Base-by-base conservation (phyloP, 257 asterid species). In the Anisodus tanguticus region DNA sequence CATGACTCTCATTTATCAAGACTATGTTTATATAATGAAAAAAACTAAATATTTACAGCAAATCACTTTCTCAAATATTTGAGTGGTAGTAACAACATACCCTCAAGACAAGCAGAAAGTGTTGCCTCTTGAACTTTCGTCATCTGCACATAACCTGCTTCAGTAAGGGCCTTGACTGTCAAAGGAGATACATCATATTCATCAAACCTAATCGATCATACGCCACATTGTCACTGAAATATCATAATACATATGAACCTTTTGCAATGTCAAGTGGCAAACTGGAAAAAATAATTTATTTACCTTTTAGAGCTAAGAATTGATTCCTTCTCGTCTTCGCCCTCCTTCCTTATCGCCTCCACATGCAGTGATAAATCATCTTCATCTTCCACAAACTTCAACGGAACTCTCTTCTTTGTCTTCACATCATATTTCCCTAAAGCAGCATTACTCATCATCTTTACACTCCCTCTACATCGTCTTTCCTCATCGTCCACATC, bases 111-210 rank as follows among this genome's bases (percentile, higher is more conserved):
- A 67, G 94, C 90, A 81, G 93, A 85, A 82, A 97, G 93, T 17
- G 97, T 92, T 77, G 97, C 97, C 88, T 97, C 98, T 86, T 97
- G 98, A 35, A 97, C 98, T 85, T 87, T 88, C 19, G 98, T 97
- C 97, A 97, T 93, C 86, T 93, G 97, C 86, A 90, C 88, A 82
- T 93, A 97, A 85, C 98, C 98, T 41, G 99, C 95, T 83, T 91
- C 95, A 49, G 90, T 85, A 80, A 97, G 97, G 47, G 99, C 97
- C 88, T 70, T 92, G 66, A 92, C 88, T 12, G 99, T 92, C 87
- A 90, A 87, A 4, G 93, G 87, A 83, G 98, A 94, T 80, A 94
- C 83, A 83, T 87, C 92, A 87, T 91, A 90, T 88, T 95, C 99
- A 86, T 94, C 98, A 87, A 97, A 95, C 95, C 99, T 97, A 93